Base-by-base conservation (phyloP, 1,284 basidiomycete species). In the Irpex rosettiformis region DNA sequence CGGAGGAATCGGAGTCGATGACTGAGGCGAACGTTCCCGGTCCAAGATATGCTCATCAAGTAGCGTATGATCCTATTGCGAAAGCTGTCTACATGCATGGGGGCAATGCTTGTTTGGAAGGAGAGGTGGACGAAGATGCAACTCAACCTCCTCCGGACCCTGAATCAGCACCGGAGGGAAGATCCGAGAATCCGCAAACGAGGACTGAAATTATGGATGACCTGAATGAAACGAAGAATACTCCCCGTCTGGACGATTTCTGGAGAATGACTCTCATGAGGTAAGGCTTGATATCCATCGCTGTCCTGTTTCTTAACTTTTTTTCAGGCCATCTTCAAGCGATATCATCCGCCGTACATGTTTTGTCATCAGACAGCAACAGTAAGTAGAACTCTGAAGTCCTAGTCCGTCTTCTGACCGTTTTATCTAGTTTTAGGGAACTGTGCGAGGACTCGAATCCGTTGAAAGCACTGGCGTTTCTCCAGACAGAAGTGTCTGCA, bases 1-100 rank as follows among this genome's bases (percentile, higher is more conserved):
- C 77, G 0, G 70, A 74, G 28, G 64, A 62, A 18, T 25, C 43
- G 6, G 49, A 10, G n/a, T 30, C 48, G 3, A 18, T 27, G 16
- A 37, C 47, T 6, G 21, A 22, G 13, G 52, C 33, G 33, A 37
- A 21, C 8, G 57, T 45, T 4, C 68, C 69, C 4, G 61, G 64
- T 30, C 61, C 89, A 1, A 77, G 89, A 55, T 90, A 86, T 66
- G 89, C 88, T 4, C 88, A 91, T 66, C 87, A 91, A 67, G 82
- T 89, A 7, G 87, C 88, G 30, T 91, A 90, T 64, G 84, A 90
- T 64, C 72, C 79, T 0, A 71, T 67, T 28, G 80, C 80, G 30
- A 81, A 77, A 61, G 78, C 74, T 28, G 73, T 85, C 3, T 91
- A 81, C 65, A 75, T 91, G 72, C 87, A 91, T 63, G 89, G 88